phyloP scores from a whole-genome alignment of 2,329 filamentous ascomycete genomes.

The Botryosphaeria agaves region DNA sequence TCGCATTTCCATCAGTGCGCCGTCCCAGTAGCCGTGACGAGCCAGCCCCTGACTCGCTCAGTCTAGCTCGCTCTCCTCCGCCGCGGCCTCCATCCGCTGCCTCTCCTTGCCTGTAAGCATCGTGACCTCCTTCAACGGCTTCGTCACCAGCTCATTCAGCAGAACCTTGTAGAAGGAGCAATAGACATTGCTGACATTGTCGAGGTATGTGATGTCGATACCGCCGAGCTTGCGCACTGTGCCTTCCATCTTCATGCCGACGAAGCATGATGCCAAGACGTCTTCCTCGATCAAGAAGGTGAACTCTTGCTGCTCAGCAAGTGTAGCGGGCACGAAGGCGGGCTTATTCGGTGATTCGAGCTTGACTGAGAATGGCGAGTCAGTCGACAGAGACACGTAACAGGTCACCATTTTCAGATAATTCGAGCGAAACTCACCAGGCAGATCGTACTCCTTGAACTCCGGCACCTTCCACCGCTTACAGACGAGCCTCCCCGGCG shows the following conservation, averaged over 20 bases:
- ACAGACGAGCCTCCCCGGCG: constrained; percentile 36
- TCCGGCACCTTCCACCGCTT: constrained; percentile 30
- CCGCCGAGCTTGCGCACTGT: constrained; percentile 11
- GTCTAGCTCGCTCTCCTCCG: background rate
- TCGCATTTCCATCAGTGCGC: no score
- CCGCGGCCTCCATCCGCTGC: background rate
- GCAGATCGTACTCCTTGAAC: constrained; percentile 19
- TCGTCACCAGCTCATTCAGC: constrained; percentile 21
- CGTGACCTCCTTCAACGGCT: constrained; percentile 3
- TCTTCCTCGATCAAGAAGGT: constrained; percentile 52
- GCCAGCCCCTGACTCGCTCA: no score
- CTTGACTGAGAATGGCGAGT: no score
- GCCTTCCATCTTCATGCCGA: constrained; percentile 35
- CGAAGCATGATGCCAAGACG: constrained; percentile 37
- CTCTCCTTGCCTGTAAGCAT: background rate
- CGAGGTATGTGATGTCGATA: constrained; percentile 16
- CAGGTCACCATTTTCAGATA: no score
- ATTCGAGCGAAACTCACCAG: no score
- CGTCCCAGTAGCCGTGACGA: no score
- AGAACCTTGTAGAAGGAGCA: constrained; percentile 27
- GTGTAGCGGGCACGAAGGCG: background rate
- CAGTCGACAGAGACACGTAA: no score
- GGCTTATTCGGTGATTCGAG: no score
- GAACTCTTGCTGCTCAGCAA: constrained; percentile 10
- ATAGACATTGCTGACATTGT: constrained; percentile 19